A percentile compares a stretch with the other conserved stretches of the same genome.
Evolutionary conservation across 176 grass and related monocot species (phyloP).

Genomic region (Rhynchospora tenuis): DNA sequence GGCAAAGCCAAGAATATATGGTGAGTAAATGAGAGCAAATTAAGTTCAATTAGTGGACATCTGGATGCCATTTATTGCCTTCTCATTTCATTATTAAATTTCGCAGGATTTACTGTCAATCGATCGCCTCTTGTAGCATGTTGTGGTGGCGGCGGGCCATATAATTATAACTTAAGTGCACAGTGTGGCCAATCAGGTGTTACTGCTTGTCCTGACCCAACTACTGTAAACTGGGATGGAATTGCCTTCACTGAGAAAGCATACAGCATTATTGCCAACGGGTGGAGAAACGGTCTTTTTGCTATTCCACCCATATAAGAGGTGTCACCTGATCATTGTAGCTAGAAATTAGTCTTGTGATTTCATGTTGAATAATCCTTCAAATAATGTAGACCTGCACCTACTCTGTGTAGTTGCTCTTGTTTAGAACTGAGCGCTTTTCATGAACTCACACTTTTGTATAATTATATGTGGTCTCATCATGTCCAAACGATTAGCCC

Average conservation of each 20-base stretch:
- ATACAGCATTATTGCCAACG: slow-evolving; percentile 21
- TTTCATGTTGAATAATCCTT: too few relatives aligned
- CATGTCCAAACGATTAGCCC: too few relatives aligned
- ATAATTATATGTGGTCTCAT: too few relatives aligned
- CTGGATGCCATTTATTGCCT: background rate
- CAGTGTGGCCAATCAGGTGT: slow-evolving; percentile 10
- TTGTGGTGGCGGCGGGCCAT: slow-evolving; percentile 28
- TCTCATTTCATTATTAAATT: background rate
- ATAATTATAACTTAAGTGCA: slow-evolving; percentile 25
- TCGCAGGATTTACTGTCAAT: slow-evolving; percentile 13
- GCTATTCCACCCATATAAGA: slow-evolving; percentile 28
- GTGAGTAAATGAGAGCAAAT: background rate
- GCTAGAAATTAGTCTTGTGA: too few relatives aligned
- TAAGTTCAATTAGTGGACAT: background rate
- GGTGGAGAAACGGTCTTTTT: slow-evolving; percentile 19
- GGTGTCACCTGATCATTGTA: background rate
- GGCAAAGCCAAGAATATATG: background rate
- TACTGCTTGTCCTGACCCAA: slow-evolving; percentile 21
- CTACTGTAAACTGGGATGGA: slow-evolving; percentile 26
- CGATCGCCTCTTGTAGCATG: background rate
- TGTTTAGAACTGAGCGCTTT: too few relatives aligned
- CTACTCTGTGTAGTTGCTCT: too few relatives aligned
- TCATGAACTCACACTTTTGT: too few relatives aligned
- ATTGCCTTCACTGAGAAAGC: slow-evolving; percentile 25
- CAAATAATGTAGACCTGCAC: too few relatives aligned